phyloP scores from a whole-genome alignment of 768 basidiomycete genomes.

The Mycena belliarum region DNA sequence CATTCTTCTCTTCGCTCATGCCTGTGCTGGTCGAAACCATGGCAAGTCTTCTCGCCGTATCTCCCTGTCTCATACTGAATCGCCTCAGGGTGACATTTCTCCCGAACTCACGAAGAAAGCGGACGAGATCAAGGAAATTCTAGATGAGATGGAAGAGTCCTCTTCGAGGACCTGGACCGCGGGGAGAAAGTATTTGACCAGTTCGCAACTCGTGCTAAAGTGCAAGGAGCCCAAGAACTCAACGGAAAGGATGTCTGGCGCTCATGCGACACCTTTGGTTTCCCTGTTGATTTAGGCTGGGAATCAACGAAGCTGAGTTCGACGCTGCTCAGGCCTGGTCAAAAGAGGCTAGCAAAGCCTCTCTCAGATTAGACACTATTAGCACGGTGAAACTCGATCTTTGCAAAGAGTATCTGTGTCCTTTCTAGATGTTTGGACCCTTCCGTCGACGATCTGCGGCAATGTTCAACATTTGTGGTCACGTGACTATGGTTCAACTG shows the following conservation, averaged over 20 bases:
- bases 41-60: constrained; percentile 42
- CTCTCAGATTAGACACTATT: constrained; percentile 64
- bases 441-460: no score
- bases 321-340: constrained; percentile 85
- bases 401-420: no score
- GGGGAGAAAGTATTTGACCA: constrained; percentile 95
- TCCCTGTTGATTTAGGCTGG: constrained; percentile 90
- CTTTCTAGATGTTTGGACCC: no score
- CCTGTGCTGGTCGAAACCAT: constrained; percentile 89
- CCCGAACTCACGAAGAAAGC: constrained; percentile 87
- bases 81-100: constrained; percentile 76
- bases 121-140: constrained; percentile 87
- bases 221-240: constrained; percentile 64
- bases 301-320: constrained; percentile 86
- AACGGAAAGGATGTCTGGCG: constrained; percentile 95
- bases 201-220: constrained; percentile 70
- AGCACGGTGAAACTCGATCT: constrained; percentile 91
- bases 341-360: constrained; percentile 89
- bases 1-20: constrained; percentile 91
- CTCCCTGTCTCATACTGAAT: constrained; percentile 1
- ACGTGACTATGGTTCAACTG: no score
- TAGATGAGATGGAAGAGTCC: constrained; percentile 98
- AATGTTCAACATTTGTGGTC: no score
- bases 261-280: constrained; percentile 96
- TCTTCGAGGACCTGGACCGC: constrained; percentile 97